Conservation (phyloP, 2,329 filamentous ascomycete species). For the Chrysoporthe cubensis region DNA sequence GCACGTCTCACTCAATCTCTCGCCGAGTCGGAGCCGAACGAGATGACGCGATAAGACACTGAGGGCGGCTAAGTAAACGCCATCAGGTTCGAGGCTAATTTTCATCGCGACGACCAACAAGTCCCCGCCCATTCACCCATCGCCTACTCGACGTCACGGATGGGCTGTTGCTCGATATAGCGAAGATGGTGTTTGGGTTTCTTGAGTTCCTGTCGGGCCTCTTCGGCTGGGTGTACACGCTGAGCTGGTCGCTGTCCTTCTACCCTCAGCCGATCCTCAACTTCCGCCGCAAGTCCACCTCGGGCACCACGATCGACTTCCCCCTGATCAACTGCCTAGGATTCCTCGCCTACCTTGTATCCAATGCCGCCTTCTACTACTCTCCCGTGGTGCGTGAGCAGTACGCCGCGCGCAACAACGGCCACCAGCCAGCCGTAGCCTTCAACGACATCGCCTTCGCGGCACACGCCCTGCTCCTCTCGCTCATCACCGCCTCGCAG, state of each 20-base stretch:
- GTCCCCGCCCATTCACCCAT: background rate
- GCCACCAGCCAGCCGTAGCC: constrained; percentile 79
- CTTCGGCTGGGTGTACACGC: constrained; percentile 76
- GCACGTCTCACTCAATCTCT: background rate
- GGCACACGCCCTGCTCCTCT: constrained; percentile 75
- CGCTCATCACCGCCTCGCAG: constrained; percentile 75
- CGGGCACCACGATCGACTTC: constrained; percentile 86
- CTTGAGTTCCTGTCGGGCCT: constrained; percentile 57
- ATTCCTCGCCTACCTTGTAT: constrained; percentile 76
- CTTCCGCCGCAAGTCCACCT: constrained; percentile 73
- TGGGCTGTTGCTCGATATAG: constrained; percentile 7
- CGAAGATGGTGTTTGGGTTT: constrained; percentile 38
- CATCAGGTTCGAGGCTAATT: background rate
- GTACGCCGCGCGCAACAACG: constrained; percentile 79
- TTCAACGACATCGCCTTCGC: constrained; percentile 92
- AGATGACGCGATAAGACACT: constrained; percentile 9
- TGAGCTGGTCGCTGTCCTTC: constrained; percentile 85
- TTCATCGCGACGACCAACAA: background rate
- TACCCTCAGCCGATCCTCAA: constrained; percentile 91
- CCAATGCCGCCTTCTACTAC: constrained; percentile 76
- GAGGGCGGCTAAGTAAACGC: background rate
- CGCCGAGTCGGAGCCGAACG: constrained; percentile 9
- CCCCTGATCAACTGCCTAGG: constrained; percentile 74
- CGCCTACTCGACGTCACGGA: background rate
- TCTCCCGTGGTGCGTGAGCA: constrained; percentile 77